Evolutionary conservation across 768 basidiomycete species (phyloP).

Genomic region (Lactarius evosmus): DNA sequence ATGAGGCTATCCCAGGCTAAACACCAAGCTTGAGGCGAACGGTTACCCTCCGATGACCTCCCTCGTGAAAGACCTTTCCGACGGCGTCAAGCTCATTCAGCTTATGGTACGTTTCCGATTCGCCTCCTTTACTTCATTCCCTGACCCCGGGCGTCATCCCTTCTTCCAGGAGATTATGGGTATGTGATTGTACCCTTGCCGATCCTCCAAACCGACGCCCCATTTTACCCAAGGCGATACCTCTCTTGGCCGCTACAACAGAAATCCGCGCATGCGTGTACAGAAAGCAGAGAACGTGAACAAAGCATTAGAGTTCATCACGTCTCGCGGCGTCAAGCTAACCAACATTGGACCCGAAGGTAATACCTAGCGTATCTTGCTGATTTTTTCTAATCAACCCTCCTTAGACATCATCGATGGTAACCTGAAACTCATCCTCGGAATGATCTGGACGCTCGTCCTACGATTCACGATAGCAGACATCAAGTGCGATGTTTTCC

Average conservation of each 20-base stretch:
- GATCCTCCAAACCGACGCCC: slow-evolving; percentile 9
- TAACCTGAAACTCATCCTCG: slow-evolving; percentile 97
- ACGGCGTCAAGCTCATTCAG: slow-evolving; percentile 94
- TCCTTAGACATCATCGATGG: slow-evolving; percentile 94
- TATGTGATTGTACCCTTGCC: slow-evolving; percentile 32
- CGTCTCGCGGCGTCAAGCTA: slow-evolving; percentile 87
- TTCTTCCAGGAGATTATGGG: slow-evolving; percentile 95
- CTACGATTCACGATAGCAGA: slow-evolving; percentile 97
- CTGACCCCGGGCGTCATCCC: neutral
- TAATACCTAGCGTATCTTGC: slow-evolving; percentile 30
- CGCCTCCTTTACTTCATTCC: slow-evolving; percentile 1
- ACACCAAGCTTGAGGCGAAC: slow-evolving; percentile 86
- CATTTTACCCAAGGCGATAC: slow-evolving; percentile 63
- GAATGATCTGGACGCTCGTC: slow-evolving; percentile 99
- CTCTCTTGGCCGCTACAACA: slow-evolving; percentile 94
- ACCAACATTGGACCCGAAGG: slow-evolving; percentile 99
- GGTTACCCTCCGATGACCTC: slow-evolving; percentile 87
- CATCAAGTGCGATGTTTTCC: slow-evolving; percentile 67
- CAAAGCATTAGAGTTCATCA: slow-evolving; percentile 94
- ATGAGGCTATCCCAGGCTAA: slow-evolving; percentile 61
- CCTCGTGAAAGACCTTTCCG: slow-evolving; percentile 85
- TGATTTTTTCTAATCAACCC: slow-evolving; percentile 11
- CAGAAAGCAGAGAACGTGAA: slow-evolving; percentile 99
- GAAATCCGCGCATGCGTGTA: slow-evolving; percentile 82
- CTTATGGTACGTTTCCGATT: slow-evolving; percentile 60